Evolutionary conservation across 2,329 filamentous ascomycete species (phyloP), one percentile per base, ranked within the genome.

Genomic region (Hypomyces rosellus): DNA sequence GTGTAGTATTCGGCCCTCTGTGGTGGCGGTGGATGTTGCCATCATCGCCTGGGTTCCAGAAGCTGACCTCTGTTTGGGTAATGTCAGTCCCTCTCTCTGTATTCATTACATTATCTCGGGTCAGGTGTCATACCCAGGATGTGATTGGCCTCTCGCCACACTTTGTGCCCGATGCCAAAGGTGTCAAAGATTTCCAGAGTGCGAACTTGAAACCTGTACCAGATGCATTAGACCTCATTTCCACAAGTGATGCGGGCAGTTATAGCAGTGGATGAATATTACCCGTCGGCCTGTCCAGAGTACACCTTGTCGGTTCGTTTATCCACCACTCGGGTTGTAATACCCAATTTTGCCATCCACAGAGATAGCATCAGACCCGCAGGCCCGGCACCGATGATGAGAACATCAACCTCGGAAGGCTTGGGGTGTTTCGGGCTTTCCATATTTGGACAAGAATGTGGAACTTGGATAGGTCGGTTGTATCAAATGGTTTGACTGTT

Each of bases 141-240:
- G 60, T 82, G 82, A 60, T 85, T 85, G 12, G 79, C 75, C 57
- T 88, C 84, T 44, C 81, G 82, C 77, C 81, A 82, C 1, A 76
- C 77, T 4, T 77, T 69, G 55, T 88, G 77, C 2, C 73, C 81
- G 51, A 89, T 78, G 1, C 81, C 85, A 57, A 89, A 85, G 45
- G 78, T 82, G 57, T 89, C 83, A 49, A 89, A 80, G n/a, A 89
- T 86, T 64, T 89, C 83, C 2, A 88, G 70, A 0, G 81, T 86
- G 4, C 84, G 78, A 53, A 75, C 78, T 66, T 86, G 81, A 2
- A 85, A 63, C 5, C 62, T 64, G 15, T 40, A 30, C 25, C 25
- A 8, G 8, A 30, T 11, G 9, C 25, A 30, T 30, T 30, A 30
- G 25, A 30, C 9, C 25, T 30, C 9, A 11, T 11, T 30, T 30